Base-by-base conservation (phyloP, 2,329 filamentous ascomycete genomes). In the Scolecobasidium constrictum region DNA sequence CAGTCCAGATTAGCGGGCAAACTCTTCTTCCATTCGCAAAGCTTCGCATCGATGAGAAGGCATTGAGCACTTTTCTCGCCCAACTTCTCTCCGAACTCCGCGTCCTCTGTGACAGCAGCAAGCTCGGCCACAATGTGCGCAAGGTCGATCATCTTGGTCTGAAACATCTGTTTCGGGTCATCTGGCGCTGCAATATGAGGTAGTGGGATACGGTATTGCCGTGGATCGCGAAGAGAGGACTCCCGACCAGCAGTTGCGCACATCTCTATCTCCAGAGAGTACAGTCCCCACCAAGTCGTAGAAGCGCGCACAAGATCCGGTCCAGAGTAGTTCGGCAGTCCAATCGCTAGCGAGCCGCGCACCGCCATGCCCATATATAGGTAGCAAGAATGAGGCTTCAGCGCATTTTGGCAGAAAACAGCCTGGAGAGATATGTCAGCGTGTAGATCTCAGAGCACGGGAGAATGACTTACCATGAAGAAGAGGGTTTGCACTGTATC, bases 231-330 rank as follows among this genome's bases (percentile, higher is more conserved):
- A 42, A 58, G 51, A 40, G 51, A 52, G 36, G 56, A 50, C n/a
- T 54, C 49, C 1, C 55, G 50, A 4, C 55, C 55, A 2, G 53
- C 54, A 15, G 55, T 55, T 40, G 52, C 51, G 40, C 53, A 57
- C 53, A 58, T 56, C 45, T 58, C 55, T 33, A 54, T 57, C 22
- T 31, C 37, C 18, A 19, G 39, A 36, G 40, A 43, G 26, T 46
- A 46, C 13, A 46, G 17, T 6, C 26, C 41, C 47, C 47, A 49
- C 47, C 47, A 49, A 16, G 42, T 15, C 7, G 20, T 43, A 18
- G 31, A 37, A 13, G 39, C 44, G 23, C 42, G 44, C 26, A 17
- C 39, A 34, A 38, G 16, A 18, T 43, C 35, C 6, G 20, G 40
- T 3, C 34, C 40, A 17, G 31, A 18, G 9, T 43, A 34, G 17